Percentiles rank a stretch among this genome's conserved stretches.
Evolutionary conservation across 2,329 filamentous ascomycete species (phyloP).

Genomic region (Amauroascus verrucosus): DNA sequence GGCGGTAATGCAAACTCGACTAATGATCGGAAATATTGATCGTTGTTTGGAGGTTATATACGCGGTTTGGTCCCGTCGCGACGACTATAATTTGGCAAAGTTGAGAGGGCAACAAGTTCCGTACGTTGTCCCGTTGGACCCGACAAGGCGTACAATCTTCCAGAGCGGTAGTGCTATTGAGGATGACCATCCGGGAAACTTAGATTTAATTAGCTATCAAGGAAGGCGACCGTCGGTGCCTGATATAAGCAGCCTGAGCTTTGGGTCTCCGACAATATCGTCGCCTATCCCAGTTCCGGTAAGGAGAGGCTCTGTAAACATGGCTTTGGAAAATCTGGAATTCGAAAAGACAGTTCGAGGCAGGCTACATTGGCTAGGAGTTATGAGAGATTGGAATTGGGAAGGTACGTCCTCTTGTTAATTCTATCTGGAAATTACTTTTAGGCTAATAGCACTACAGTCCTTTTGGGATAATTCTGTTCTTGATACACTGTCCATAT

Average conservation of each 20-base stretch:
- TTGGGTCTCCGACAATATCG: background rate
- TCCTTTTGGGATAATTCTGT: background rate
- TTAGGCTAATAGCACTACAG: background rate
- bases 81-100: conserved; percentile 41
- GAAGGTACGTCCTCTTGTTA: conserved; percentile 43
- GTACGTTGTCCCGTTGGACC: conserved; percentile 17
- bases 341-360: conserved; percentile 56
- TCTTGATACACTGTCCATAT: background rate
- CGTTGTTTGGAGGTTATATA: conserved; percentile 54
- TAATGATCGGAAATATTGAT: conserved; percentile 59
- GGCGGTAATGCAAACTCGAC: conserved; percentile 49
- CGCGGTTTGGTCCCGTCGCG: conserved; percentile 57
- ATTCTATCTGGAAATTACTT: background rate
- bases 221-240: conserved; percentile 2
- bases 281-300: background rate
- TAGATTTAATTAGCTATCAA: background rate
- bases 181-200: background rate
- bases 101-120: conserved; percentile 22
- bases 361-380: conserved; percentile 56
- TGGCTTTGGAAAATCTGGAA: conserved; percentile 39
- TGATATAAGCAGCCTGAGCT: background rate
- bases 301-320: conserved; percentile 22
- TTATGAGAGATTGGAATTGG: conserved; percentile 65
- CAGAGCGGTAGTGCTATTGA: conserved; percentile 4
- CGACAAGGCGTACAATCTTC: conserved; percentile 13